Evolutionary conservation across 139 green algal genomes (phyloP).

Genomic region (Tetratostichococcus sp.): DNA sequence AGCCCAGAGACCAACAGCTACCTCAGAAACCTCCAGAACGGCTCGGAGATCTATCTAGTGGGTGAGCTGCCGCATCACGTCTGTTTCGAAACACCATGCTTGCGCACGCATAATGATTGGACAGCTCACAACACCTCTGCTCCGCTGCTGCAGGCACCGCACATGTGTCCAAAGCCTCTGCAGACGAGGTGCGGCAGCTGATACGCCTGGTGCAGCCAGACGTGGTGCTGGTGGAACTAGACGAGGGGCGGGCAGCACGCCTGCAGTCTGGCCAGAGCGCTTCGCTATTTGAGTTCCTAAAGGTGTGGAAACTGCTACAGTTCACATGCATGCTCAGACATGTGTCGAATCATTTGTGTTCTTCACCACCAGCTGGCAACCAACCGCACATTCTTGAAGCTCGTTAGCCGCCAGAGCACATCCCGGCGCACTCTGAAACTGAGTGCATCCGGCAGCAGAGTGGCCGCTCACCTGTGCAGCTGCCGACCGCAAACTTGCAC

Average conservation of each 20-base stretch:
- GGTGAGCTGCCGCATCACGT: not conserved
- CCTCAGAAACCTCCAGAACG: slow-evolving; percentile 41
- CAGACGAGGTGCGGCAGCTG: slow-evolving; percentile 40
- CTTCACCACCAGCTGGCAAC: too few species aligned
- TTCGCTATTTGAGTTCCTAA: not conserved
- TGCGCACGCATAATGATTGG: too few species aligned
- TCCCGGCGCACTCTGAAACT: not conserved
- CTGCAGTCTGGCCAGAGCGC: slow-evolving; percentile 9
- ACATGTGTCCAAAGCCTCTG: slow-evolving; percentile 36
- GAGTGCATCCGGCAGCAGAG: too few species aligned
- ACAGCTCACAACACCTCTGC: not conserved
- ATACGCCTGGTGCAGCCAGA: slow-evolving; percentile 41
- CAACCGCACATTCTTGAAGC: too few species aligned
- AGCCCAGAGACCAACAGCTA: slow-evolving; percentile 29
- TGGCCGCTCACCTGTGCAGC: too few species aligned
- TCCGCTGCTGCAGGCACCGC: slow-evolving; percentile 46
- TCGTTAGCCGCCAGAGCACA: too few species aligned
- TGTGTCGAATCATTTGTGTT: not conserved
- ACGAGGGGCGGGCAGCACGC: slow-evolving; percentile 17
- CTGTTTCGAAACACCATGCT: too few species aligned
- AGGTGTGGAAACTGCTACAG: too few species aligned
- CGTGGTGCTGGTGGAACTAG: slow-evolving; percentile 52
- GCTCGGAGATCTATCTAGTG: slow-evolving; percentile 29
- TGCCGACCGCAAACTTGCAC: too few species aligned
- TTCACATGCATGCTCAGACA: too few species aligned